phyloP scores from a whole-genome alignment of 2,329 filamentous ascomycete species.

The Coniochaeta hoffmannii region DNA sequence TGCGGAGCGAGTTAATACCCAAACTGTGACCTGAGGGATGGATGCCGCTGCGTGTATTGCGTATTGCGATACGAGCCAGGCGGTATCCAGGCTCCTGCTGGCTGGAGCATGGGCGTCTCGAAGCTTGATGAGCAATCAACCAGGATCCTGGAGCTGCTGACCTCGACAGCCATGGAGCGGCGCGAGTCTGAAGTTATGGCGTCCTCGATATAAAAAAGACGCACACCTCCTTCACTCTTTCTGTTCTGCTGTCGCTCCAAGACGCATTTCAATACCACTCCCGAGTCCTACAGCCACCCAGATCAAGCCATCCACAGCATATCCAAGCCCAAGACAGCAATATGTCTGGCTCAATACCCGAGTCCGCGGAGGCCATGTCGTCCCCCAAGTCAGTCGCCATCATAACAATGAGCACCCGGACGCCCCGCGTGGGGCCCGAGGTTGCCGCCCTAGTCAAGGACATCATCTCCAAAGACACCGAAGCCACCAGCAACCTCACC shows the following conservation, averaged over 20 bases:
- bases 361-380: not conserved
- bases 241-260: not conserved
- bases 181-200: not conserved
- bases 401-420: slow-evolving; percentile 27
- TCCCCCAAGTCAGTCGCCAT: slow-evolving; percentile 21
- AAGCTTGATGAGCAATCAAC: too few species aligned
- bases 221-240: not conserved
- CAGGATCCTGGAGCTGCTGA: too few species aligned
- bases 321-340: too few species aligned
- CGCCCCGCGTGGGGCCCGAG: slow-evolving; percentile 23
- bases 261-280: not conserved
- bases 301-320: not conserved
- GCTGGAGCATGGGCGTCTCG: too few species aligned
- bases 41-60: too few species aligned
- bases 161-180: too few species aligned
- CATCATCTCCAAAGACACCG: slow-evolving; percentile 5
- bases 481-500: not conserved
- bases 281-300: not conserved
- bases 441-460: slow-evolving; percentile 25
- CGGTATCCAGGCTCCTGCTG: too few species aligned
- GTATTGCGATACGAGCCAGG: too few species aligned
- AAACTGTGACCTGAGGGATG: too few species aligned
- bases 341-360: not conserved
- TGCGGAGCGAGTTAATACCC: too few species aligned
- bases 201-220: not conserved